Base-by-base conservation (phyloP, 192 early-diverging fungal species). In the Backusella tarrabulga region DNA sequence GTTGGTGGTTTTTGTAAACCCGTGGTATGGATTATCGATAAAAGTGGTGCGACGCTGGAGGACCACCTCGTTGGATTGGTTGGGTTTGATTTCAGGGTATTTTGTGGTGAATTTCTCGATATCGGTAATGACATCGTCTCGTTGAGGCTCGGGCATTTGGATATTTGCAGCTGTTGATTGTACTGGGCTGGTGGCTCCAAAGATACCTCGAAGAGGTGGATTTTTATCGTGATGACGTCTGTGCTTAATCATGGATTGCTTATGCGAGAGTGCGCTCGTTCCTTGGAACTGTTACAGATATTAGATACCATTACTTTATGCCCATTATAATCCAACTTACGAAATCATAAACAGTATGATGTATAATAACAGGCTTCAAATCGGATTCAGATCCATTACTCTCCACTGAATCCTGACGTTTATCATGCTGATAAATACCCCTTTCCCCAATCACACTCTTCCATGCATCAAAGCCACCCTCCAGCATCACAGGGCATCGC, bases 391-490 rank as follows among this genome's bases (percentile, higher is more conserved):
- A 32, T 6, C 19, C 46, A 9, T 19, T 71, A 3, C 40, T 40
- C 3, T 17, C 15, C 19, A 26, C 11, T 35, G 34, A 35, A n/a
- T 19, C 17, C 19, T 68, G 67, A 2, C 35, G 26, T 36, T 17
- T 17, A 3, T 5, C 34, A 19, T 50, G 79, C 17, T 70, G 32
- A 69, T 73, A 80, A 34, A 91, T 83, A 41, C 87, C 88, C 14
- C 76, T 75, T 35, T 84, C 82, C 6, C 87, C 87, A 40, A 91
- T 75, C 17, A 81, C 86, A 0, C 79, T 71, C 23, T 77, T 75
- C 97, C 97, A 98, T 2, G 87, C 93, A 40, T 89, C 83, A 83
- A 95, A 95, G 0, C 97, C 97, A 15, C 97, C 97, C 7, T 84
- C 68, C 9, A 98, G 78, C 34, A 98, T 78, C 63, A 94, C 84